A percentile compares a stretch with the other conserved stretches of the same genome.
Conservation (phyloP, 2,329 filamentous ascomycete genomes). For the Corinectria fuckeliana region DNA sequence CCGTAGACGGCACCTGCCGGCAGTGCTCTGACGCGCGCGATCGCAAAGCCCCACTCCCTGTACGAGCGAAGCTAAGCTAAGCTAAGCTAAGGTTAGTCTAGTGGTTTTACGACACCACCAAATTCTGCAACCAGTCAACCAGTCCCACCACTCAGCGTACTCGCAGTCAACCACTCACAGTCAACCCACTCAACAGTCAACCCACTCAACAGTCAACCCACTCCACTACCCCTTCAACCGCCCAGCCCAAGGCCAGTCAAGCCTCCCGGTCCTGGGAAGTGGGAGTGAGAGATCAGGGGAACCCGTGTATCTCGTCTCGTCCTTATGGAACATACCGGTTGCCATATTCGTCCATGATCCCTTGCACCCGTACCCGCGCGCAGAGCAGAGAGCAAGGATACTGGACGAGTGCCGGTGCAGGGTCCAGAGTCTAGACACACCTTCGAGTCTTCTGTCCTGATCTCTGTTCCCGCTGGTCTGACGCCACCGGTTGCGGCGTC, state of each 20-base stretch:
- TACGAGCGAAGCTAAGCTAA: conserved; percentile 17
- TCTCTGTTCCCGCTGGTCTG: neutral
- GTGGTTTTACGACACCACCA: conserved; percentile 7
- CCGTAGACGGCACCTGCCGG: conserved; percentile 19
- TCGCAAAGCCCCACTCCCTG: conserved; percentile 9
- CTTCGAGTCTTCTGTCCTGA: neutral
- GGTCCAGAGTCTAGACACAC: neutral
- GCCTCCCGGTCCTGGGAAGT: neutral
- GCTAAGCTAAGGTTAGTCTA: too few relatives aligned
- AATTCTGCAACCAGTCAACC: neutral
- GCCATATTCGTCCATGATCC: neutral
- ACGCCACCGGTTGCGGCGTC: neutral
- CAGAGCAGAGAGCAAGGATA: neutral
- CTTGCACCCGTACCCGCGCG: neutral
- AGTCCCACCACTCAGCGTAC: neutral
- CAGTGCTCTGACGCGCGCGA: conserved; percentile 17
- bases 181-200: neutral
- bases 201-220: neutral
- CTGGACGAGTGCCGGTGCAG: neutral
- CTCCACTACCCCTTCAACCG: neutral
- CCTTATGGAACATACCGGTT: neutral
- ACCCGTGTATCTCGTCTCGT: neutral
- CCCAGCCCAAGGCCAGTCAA: neutral
- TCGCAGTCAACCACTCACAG: too few relatives aligned
- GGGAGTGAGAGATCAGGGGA: neutral